Evolutionary conservation across 176 grass and related monocot genomes (phyloP).

Genomic region (Typha latifolia): DNA sequence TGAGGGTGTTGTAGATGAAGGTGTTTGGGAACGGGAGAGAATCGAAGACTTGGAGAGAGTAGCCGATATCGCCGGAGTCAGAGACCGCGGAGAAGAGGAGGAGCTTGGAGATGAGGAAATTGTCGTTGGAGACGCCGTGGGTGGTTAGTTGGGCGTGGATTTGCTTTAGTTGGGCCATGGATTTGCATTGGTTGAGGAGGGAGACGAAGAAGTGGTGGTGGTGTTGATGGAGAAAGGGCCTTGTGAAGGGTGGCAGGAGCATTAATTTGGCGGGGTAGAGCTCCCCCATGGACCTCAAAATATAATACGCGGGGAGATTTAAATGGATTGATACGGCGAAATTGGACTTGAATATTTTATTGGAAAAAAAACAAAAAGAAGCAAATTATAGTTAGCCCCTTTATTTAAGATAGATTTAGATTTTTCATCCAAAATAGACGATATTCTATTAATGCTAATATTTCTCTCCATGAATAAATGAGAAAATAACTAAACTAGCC

Average conservation of each 20-base stretch:
- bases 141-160: constrained; percentile 16
- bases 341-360: too few relatives aligned
- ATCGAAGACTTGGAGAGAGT: constrained; percentile 17
- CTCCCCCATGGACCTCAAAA: neutral
- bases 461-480: too few relatives aligned
- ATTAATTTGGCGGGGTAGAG: constrained; percentile 1
- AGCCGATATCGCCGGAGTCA: constrained; percentile 39
- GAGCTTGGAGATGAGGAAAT: constrained; percentile 22
- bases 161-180: constrained; percentile 12
- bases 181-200: constrained; percentile 8
- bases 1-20: constrained; percentile 21
- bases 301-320: neutral
- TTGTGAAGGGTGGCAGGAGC: neutral
- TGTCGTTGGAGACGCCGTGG: constrained; percentile 8
- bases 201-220: neutral
- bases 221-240: neutral
- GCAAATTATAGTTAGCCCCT: too few relatives aligned
- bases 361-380: too few relatives aligned
- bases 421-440: too few relatives aligned
- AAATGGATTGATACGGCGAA: too few relatives aligned
- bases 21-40: neutral
- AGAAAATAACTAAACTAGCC: too few relatives aligned
- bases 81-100: constrained; percentile 22
- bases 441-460: too few relatives aligned
- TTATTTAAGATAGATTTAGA: too few relatives aligned